A percentile compares a stretch with the other conserved stretches of the same genome.
phyloP scores from a whole-genome alignment of 345 rosid species.

The Hibiscus tridactylites region DNA sequence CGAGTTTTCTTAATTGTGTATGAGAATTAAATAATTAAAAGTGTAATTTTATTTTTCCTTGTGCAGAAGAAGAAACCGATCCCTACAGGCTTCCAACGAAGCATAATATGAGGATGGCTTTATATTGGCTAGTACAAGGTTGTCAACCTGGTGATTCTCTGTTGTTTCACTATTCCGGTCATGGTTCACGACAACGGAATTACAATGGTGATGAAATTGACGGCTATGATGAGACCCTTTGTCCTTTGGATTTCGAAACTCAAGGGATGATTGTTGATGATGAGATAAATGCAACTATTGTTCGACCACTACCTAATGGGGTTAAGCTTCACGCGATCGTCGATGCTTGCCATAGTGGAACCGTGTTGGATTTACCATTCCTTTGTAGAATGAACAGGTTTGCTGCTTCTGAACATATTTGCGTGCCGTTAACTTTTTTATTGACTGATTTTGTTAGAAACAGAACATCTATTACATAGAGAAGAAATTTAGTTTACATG shows the following conservation, averaged over 20 bases:
- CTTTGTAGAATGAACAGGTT: conserved; percentile 84
- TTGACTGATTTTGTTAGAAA: background rate
- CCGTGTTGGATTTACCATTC: conserved; percentile 71
- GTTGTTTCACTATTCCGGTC: conserved; percentile 81
- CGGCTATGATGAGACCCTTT: conserved; percentile 80
- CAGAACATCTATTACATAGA: background rate
- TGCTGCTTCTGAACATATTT: background rate
- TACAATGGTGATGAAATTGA: conserved; percentile 77
- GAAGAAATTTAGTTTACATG: background rate
- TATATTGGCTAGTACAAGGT: conserved; percentile 85
- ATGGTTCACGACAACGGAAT: conserved; percentile 71
- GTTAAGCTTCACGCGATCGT: conserved; percentile 73
- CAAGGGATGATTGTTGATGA: conserved; percentile 97
- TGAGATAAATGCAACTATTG: conserved; percentile 67
- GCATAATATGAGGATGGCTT: conserved; percentile 77
- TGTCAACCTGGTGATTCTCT: conserved; percentile 86
- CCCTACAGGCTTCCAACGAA: conserved; percentile 65
- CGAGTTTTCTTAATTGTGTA: background rate
- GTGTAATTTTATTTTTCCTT: background rate
- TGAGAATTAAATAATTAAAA: background rate
- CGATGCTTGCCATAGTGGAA: conserved; percentile 90
- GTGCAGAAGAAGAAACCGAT: conserved; percentile 82
- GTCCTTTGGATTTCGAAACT: conserved; percentile 85
- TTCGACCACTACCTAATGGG: conserved; percentile 66
- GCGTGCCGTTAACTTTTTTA: background rate